These are phyloP conservation scores for Globisporangium barbulae DNA, from an alignment of 352 stramenopile species.

Conservation along the genomic window DNA sequence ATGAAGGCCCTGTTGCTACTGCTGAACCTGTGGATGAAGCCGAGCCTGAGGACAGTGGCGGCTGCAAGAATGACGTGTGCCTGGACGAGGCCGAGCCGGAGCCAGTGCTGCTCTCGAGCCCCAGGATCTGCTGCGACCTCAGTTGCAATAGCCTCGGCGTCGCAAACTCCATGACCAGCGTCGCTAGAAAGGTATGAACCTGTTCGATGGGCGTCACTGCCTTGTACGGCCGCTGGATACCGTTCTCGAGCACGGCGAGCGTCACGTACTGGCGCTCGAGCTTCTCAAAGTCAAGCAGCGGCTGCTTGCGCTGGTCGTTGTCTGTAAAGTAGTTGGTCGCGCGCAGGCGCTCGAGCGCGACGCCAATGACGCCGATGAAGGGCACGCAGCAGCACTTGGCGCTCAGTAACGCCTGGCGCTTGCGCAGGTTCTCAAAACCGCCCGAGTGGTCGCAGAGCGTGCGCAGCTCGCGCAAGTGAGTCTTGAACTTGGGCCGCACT, in stretches of 20 bases:
- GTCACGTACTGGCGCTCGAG: constrained; percentile 56
- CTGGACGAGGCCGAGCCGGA: constrained; percentile 2
- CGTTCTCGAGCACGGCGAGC: constrained; percentile 46
- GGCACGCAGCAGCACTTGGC: constrained; percentile 43
- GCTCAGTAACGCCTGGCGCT: constrained; percentile 48
- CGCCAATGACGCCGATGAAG: constrained; percentile 70
- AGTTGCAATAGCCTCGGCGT: constrained; percentile 40
- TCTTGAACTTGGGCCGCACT: constrained; percentile 64
- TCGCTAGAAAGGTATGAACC: constrained; percentile 37
- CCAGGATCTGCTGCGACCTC: constrained; percentile 53
- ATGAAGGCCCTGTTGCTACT: constrained; percentile 15
- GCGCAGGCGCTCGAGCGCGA: constrained; percentile 61
- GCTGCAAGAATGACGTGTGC: constrained; percentile 13
- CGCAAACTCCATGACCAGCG: constrained; percentile 39
- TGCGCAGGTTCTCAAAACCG: constrained; percentile 67
- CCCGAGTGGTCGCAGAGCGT: constrained; percentile 65
- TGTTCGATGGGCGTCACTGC: not conserved
- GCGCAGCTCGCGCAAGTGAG: constrained; percentile 52
- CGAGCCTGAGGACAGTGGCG: constrained; percentile 1
- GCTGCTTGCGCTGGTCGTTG: constrained; percentile 21
- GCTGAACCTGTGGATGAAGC: constrained; percentile 19
- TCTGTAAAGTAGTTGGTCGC: constrained; percentile 38
- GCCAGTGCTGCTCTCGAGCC: constrained; percentile 19
- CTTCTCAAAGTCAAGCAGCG: constrained; percentile 49
- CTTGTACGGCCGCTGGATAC: constrained; percentile 21